Percentiles rank a stretch among this genome's conserved stretches.
Evolutionary conservation across 2,329 filamentous ascomycete species (phyloP).

Genomic region (Blumeria hordei): DNA sequence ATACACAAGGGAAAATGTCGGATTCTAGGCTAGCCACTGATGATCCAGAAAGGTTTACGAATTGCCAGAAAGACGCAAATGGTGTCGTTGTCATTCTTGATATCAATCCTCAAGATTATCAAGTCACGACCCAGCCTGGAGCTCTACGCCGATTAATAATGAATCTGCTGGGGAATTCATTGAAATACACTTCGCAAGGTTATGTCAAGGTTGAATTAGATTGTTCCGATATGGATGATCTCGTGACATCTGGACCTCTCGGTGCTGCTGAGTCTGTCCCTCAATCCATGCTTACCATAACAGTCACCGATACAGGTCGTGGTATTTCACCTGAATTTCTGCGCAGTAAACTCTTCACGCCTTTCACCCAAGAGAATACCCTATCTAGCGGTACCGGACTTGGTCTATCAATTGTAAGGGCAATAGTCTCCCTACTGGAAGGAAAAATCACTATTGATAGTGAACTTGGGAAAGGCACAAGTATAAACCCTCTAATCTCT

Average conservation of each 20-base stretch:
- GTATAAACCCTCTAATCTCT: slow-evolving; percentile 14
- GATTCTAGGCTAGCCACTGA: slow-evolving; percentile 4
- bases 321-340: slow-evolving; percentile 43
- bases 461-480: slow-evolving; percentile 28
- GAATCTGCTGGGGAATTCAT: slow-evolving; percentile 37
- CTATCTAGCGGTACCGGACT: slow-evolving; percentile 37
- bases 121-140: slow-evolving; percentile 28
- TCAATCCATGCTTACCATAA: slow-evolving; percentile 26
- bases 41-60: slow-evolving; percentile 3
- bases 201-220: slow-evolving; percentile 21
- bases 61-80: slow-evolving; percentile 2
- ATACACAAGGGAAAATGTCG: slow-evolving; percentile 10
- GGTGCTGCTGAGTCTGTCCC: slow-evolving; percentile 6
- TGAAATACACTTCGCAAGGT: slow-evolving; percentile 35
- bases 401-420: slow-evolving; percentile 38
- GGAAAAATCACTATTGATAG: slow-evolving; percentile 35
- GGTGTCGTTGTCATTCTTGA: slow-evolving; percentile 13
- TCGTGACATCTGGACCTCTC: slow-evolving; percentile 4
- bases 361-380: slow-evolving; percentile 38
- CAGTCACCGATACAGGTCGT: slow-evolving; percentile 49
- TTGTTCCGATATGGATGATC: slow-evolving; percentile 11
- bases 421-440: slow-evolving; percentile 33
- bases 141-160: slow-evolving; percentile 27
- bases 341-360: slow-evolving; percentile 32
- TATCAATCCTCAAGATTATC: slow-evolving; percentile 11